Evolutionary conservation across 345 rosid species (phyloP), one percentile per base, ranked within the genome.

Genomic region (Populus deltoides): DNA sequence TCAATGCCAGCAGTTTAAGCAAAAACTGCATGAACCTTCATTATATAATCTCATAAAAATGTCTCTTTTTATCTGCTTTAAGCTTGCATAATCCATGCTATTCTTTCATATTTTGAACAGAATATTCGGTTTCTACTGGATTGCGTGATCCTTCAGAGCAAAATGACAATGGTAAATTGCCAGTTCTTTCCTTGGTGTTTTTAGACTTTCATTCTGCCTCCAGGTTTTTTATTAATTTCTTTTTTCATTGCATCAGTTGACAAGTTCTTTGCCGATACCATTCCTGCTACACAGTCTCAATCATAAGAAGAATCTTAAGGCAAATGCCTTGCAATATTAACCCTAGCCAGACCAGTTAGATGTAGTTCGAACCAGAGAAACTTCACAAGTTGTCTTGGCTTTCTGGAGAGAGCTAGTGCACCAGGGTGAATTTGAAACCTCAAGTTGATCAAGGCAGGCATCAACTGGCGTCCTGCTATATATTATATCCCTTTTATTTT

Each of bases 181-280:
- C 39, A 49, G 18, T 51, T 24, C 6, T 51, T 51, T 51, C 7
- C 18, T 29, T 20, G 12, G 1, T 16, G 13, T 33, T 71, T 41
- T 61, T 15, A 62, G n/a, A 15, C 16, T 12, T 57, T 25, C 53
- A 5, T 15, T 43, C 39, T 20, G 10, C 27, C 57, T 72, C 38
- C 57, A 38, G 10, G 24, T 22, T 24, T 61, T 16, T 24, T 6
- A 63, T 39, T 13, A 41, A 17, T 16, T 8, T 24, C 6, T 74
- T 25, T 59, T 8, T 17, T 24, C 29, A 12, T 74, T 74, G 5
- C 63, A 59, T 62, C 77, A 74, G 77, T 74, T 7, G 57, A 74
- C 15, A 68, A 74, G 47, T 74, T 74, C 51, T 43, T 74, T 74
- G 53, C 11, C 10, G 69, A 62, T 33, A 22, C 9, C 36, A 4